Conservation (phyloP, 2,329 filamentous ascomycete genomes). For the Myriosclerotinia curreyana region DNA sequence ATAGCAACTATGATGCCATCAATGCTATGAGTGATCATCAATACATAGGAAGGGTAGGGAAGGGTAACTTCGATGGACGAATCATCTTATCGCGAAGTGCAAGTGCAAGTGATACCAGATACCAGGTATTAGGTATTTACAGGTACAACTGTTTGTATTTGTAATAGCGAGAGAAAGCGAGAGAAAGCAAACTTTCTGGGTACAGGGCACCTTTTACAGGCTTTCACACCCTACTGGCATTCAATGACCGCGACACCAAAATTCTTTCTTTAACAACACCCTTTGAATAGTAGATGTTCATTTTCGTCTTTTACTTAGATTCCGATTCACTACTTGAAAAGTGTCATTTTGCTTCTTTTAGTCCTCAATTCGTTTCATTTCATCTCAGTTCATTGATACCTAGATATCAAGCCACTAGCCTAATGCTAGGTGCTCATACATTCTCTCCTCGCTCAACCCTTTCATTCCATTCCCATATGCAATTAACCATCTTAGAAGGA, state of each 20-base stretch:
- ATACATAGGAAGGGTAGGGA: too few relatives aligned
- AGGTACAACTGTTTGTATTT: background rate
- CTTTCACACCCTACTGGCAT: background rate
- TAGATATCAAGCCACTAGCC: background rate
- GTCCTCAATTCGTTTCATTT: background rate
- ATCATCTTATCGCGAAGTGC: background rate
- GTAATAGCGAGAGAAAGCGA: too few relatives aligned
- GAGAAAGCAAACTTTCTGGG: too few relatives aligned
- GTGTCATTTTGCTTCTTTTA: background rate
- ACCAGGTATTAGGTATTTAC: background rate
- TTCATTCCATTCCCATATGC: background rate
- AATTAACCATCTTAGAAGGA: background rate
- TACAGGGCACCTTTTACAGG: background rate
- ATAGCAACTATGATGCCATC: background rate
- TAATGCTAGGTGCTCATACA: background rate
- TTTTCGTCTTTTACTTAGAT: background rate
- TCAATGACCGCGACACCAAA: background rate
- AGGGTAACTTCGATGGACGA: background rate
- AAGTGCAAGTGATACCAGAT: background rate
- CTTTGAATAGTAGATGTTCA: background rate
- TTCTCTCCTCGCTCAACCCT: background rate
- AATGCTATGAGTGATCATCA: background rate
- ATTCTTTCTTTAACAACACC: background rate
- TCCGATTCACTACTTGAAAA: background rate
- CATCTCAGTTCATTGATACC: background rate